Evolutionary conservation across 108 stramenopile species (phyloP), one percentile per base, ranked within the genome.

Genomic region (Cylindrotheca fusiformis): DNA sequence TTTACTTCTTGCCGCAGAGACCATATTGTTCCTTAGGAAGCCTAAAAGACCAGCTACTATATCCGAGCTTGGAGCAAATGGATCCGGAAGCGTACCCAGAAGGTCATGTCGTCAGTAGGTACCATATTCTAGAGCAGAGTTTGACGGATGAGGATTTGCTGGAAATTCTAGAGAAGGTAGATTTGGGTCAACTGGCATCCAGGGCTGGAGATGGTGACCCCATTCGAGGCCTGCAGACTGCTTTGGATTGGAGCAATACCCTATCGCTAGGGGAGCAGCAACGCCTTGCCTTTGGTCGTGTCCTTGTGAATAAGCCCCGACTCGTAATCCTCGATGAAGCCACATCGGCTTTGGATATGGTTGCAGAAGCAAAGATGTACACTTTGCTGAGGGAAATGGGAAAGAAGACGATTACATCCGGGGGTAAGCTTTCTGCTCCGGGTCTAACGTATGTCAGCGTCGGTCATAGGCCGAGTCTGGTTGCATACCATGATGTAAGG

Each of bases 181-280:
- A 91, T 66, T 70, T 96, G 23, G 58, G 62, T 3, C 73, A 81
- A 23, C 65, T 93, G 19, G 87, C 95, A 4, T 59, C 31, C 22
- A 66, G 87, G 48, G 85, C 86, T 24, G 96, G 94, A 49, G 76
- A 84, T 65, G 90, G 88, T 4, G 86, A 90, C 65, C 83, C 88
- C 0, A 63, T 79, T 3, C 68, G 73, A 49, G 93, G 90, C n/a
- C 73, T 96, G 6, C 71, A 88, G 45, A 56, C 79, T 0, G 78
- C 85, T 8, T 33, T 84, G 22, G 94, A 97, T 68, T 98, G 97
- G 97, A 66, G 81, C 52, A 94, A 97, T 54, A 84, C 76, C 28
- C 78, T 98, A 14, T 91, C 89, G 0, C 66, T 97, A 48, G 97
- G 97, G 36, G 97, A 98, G 73, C 97, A 98, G 64, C 97, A 98